phyloP scores from a whole-genome alignment of 2,329 filamentous ascomycete species.

The Talaromyces funiculosus region DNA sequence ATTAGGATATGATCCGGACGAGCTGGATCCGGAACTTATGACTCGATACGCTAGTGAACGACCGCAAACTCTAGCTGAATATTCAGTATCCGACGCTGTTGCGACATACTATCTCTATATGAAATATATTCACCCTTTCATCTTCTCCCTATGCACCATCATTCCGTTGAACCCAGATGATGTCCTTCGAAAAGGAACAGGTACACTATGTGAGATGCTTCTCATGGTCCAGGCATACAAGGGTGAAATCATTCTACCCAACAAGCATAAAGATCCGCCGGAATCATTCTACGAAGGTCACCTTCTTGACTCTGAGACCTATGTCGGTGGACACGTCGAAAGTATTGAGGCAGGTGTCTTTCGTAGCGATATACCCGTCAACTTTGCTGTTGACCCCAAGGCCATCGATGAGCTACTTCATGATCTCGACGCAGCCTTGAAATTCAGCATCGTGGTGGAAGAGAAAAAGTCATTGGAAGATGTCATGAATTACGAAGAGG shows the following conservation, averaged over 20 bases:
- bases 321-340: constrained; percentile 96
- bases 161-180: constrained; percentile 89
- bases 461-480: constrained; percentile 77
- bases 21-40: constrained; percentile 96
- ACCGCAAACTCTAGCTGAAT: constrained; percentile 91
- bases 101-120: constrained; percentile 99
- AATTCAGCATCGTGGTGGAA: constrained; percentile 79
- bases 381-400: constrained; percentile 81
- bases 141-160: constrained; percentile 97
- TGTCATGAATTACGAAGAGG: constrained; percentile 73
- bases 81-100: constrained; percentile 97
- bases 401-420: constrained; percentile 83
- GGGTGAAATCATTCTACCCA: constrained; percentile 84
- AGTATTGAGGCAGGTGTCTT: constrained; percentile 99
- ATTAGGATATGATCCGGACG: constrained; percentile 95
- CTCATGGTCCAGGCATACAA: constrained; percentile 98
- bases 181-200: constrained; percentile 88
- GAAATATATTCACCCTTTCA: constrained; percentile 99
- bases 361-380: constrained; percentile 87
- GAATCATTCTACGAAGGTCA: constrained; percentile 97
- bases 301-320: constrained; percentile 91
- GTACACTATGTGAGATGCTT: constrained; percentile 98
- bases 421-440: constrained; percentile 82
- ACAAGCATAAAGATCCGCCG: constrained; percentile 87
- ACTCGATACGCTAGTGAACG: constrained; percentile 79